These are phyloP conservation scores for Diutina sp. DNA, from an alignment of 1,139 yeast genomes.

Conservation along the genomic window DNA sequence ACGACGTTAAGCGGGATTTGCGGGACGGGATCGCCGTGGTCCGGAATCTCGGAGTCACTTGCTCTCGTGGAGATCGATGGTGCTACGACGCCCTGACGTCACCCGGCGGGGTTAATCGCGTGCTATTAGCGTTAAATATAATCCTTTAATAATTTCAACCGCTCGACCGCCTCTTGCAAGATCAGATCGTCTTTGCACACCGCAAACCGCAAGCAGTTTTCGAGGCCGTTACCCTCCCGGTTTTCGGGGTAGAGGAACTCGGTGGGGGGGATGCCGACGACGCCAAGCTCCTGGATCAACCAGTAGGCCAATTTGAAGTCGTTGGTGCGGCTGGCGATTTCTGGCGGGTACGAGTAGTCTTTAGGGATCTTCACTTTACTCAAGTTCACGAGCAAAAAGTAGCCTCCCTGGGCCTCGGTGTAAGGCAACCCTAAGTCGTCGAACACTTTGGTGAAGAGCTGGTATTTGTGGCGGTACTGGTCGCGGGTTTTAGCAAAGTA, in stretches of 20 bases:
- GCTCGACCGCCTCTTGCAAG: constrained; percentile 68
- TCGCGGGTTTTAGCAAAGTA: constrained; percentile 62
- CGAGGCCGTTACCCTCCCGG: constrained; percentile 64
- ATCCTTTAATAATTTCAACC: constrained; percentile 57
- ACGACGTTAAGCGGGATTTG: background rate
- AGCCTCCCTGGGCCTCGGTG: constrained; percentile 86
- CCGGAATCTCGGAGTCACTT: background rate
- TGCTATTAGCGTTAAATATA: constrained; percentile 16
- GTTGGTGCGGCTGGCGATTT: constrained; percentile 52
- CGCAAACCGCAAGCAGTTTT: constrained; percentile 82
- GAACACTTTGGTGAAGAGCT: constrained; percentile 60
- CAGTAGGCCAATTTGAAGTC: constrained; percentile 88
- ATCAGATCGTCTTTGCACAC: constrained; percentile 85
- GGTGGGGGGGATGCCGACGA: constrained; percentile 93
- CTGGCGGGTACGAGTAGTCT: constrained; percentile 60
- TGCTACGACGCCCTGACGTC: background rate
- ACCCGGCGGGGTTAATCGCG: background rate
- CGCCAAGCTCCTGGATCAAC: constrained; percentile 86
- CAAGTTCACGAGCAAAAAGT: constrained; percentile 80
- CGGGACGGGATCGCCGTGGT: background rate
- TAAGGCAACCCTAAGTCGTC: constrained; percentile 83
- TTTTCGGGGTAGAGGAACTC: constrained; percentile 58
- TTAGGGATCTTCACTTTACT: constrained; percentile 68
- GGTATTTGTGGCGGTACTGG: constrained; percentile 57
- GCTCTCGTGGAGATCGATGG: background rate